Evolutionary conservation across 306 rosid genomes (phyloP).

Genomic region (Potentilla sterilis): DNA sequence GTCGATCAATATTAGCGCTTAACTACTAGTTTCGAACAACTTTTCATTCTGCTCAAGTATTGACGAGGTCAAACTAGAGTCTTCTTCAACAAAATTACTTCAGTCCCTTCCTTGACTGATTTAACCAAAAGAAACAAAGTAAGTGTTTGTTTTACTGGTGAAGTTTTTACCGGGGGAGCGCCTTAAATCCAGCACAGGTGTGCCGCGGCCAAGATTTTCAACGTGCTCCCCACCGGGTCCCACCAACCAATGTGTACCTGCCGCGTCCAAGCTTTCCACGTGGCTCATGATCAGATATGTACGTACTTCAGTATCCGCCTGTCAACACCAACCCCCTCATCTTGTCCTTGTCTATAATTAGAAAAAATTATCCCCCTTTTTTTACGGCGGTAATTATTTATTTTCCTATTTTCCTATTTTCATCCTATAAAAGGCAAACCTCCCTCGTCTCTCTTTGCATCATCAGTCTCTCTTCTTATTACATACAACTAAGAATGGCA

Average conservation of each 20-base stretch:
- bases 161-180: background rate
- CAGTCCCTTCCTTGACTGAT: too few species aligned
- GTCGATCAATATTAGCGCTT: too few species aligned
- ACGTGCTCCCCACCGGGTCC: background rate
- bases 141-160: too few species aligned
- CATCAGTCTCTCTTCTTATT: background rate
- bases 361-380: background rate
- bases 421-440: background rate
- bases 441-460: background rate
- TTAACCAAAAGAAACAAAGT: too few species aligned
- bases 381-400: background rate
- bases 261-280: background rate
- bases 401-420: too few species aligned
- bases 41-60: too few species aligned
- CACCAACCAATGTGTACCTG: background rate
- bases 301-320: background rate
- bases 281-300: background rate
- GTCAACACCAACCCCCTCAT: background rate
- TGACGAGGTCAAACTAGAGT: too few species aligned
- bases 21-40: too few species aligned
- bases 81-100: too few species aligned
- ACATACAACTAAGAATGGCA: background rate
- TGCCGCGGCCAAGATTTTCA: background rate
- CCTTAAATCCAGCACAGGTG: background rate
- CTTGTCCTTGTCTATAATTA: background rate